These are phyloP conservation scores for Ettlia oleoabundans DNA, from an alignment of 139 green algal genomes.

Conservation along the genomic window DNA sequence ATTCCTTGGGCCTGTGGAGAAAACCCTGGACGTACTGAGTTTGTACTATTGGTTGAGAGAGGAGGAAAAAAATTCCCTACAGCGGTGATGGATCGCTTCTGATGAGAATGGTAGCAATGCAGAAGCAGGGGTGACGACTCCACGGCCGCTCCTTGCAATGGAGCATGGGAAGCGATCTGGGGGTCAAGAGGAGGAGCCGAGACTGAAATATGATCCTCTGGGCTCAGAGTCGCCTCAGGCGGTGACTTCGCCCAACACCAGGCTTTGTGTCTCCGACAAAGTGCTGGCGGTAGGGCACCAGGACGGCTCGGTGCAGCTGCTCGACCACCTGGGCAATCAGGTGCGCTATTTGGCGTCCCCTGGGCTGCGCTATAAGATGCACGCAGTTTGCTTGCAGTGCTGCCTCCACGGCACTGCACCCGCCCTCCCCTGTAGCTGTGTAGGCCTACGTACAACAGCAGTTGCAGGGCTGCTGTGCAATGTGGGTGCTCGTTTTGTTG, in stretches of 20 bases:
- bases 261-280: slow-evolving; percentile 83
- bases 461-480: neutral
- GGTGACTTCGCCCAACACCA: slow-evolving; percentile 52
- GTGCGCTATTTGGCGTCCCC: no score
- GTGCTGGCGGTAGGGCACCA: slow-evolving; percentile 87
- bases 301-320: slow-evolving; percentile 77
- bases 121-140: neutral
- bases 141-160: neutral
- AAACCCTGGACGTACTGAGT: no score
- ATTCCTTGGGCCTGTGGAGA: no score
- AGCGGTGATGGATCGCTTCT: no score
- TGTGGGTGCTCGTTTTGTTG: neutral
- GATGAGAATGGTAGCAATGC: no score
- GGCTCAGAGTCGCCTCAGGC: slow-evolving; percentile 52
- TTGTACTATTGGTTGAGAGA: no score
- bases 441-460: no score
- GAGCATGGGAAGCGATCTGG: neutral
- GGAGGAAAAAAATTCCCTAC: no score
- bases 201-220: slow-evolving; percentile 77
- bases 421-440: no score
- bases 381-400: no score
- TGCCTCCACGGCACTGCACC: no score
- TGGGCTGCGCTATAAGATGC: no score
- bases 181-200: slow-evolving; percentile 72
- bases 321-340: slow-evolving; percentile 91